A percentile compares a stretch with the other conserved stretches of the same genome.
Evolutionary conservation across 1,139 yeast genomes (phyloP).

Genomic region (Suhomyces chickasaworum): DNA sequence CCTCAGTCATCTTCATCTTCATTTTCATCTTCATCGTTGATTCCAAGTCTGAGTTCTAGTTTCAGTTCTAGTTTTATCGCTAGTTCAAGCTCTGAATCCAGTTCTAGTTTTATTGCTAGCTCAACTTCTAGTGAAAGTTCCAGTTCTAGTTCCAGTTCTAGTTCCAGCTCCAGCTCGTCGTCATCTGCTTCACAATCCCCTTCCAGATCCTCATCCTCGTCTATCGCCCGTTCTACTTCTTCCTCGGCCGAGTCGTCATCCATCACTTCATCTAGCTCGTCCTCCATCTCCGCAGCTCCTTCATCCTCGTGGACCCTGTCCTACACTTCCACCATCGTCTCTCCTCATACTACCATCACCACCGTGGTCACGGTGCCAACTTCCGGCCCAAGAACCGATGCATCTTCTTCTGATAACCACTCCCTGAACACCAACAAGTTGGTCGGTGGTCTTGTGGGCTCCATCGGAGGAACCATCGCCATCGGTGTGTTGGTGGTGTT

Average conservation of each 20-base stretch:
- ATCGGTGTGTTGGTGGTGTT: conserved; percentile 42
- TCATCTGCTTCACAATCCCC: background rate
- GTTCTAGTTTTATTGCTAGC: background rate
- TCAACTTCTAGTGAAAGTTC: background rate
- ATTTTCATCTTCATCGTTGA: background rate
- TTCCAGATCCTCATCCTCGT: conserved; percentile 41
- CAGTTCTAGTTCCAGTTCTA: background rate
- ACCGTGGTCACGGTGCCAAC: conserved; percentile 46
- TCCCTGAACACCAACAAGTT: conserved; percentile 37
- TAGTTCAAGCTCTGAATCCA: background rate
- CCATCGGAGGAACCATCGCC: conserved; percentile 49
- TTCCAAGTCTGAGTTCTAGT: conserved; percentile 1
- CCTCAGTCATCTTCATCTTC: background rate
- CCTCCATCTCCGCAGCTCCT: conserved; percentile 15
- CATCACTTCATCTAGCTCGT: background rate
- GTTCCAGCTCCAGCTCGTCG: background rate
- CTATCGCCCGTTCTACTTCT: conserved; percentile 7
- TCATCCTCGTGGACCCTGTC: conserved; percentile 12
- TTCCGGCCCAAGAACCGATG: conserved; percentile 18
- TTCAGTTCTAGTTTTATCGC: background rate
- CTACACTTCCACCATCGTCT: conserved; percentile 28
- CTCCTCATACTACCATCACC: conserved; percentile 45
- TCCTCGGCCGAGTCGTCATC: conserved; percentile 7
- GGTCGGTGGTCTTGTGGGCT: conserved; percentile 52
- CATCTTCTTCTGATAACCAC: conserved; percentile 18